Base-by-base conservation (phyloP, 768 basidiomycete species). In the Suillus sp. region DNA sequence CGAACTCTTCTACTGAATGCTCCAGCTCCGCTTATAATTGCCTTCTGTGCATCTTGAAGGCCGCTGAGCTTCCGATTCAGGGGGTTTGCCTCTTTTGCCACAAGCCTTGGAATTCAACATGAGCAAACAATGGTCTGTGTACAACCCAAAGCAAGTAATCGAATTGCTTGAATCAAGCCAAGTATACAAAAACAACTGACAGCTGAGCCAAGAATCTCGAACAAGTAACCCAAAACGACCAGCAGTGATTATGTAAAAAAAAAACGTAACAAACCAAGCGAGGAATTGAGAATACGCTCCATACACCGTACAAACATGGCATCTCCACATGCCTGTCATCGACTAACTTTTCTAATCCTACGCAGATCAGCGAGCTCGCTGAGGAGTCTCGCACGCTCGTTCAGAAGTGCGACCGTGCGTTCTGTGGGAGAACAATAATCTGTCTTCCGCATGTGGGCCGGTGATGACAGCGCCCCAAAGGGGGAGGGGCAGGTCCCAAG, bases 351-450 rank as follows among this genome's bases (percentile, higher is more conserved):
- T 14, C 67, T 67, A 13, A 62, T 71, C 18, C 64, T 70, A 51
- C 79, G 78, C 42, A 87, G 67, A 13, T 75, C 77, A 0, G 86
- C 85, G 13, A 90, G 70, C 69, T 86, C 84, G 5, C 79, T 80
- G 50, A 87, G 71, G 27, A 90, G 69, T 43, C 79, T 75, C 0
- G 87, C 86, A 0, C 88, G 83, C 66, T 89, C 85, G 18, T 83
- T 81, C 20, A 89, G 64, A 8, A 90, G 78, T 14, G 81, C 77
- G 20, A 83, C 72, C 1, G 84, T 86, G 42, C 81, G 78, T 20
- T 81, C 73, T 43, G 76, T 75, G 7, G 81, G 77, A 2, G 79
- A 79, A 37, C 68, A 74, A 62, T 79, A 76, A 38, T 74, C 22
- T 14, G 61, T 32, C 30, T 43, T 65, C 50, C 58, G 22, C 37